Base-by-base conservation (phyloP, 352 stramenopile species). In the Hyaloperonospora arabidopsidis region DNA sequence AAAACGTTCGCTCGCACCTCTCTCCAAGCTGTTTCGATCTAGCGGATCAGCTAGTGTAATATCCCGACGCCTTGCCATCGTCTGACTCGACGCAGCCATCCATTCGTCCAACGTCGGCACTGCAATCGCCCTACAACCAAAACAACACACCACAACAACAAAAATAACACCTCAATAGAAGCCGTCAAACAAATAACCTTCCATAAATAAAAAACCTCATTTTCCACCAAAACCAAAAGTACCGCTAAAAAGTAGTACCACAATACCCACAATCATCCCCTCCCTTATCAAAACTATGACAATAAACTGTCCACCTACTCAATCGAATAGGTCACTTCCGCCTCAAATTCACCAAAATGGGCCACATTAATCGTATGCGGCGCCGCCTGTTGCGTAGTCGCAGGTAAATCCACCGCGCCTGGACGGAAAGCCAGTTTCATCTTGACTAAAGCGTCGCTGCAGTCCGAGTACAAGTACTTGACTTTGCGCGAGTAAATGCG, bases 401-500 rank as follows among this genome's bases (percentile, higher is more conserved):
- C 65, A 0, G 85, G 85, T 43, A 95, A 45, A 63, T 94, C 80
- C 22, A 93, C 84, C 18, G 86, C 72, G 4, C 84, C 83, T 0
- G 85, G 84, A 8, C 85, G 84, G 59, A 95, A 98, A 1, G 95
- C 95, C 70, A 98, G 92, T 68, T 99, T 98, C 56, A 99, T 98
- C 79, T 99, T 99, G 23, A 98, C 89, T 52, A 99, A 89, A 23
- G 97, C 96, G 65, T 99, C 96, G 52, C 93, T 98, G 78, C 95
- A 99, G 79, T 99, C 97, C 45, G 93, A 80, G 73, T 98, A 96
- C 15, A 99, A 70, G 70, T 99, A 99, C 57, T 97, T 97, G 34
- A 98, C 86, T 56, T 99, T 98, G 44, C 94, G 84, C 39, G 81
- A 96, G 73, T 99, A 99, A 57, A 99, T 99, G 44, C 96, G 91